Evolutionary conservation across 2,329 filamentous ascomycete genomes (phyloP), one percentile per base, ranked within the genome.

Genomic region (Ramularia endophylla): DNA sequence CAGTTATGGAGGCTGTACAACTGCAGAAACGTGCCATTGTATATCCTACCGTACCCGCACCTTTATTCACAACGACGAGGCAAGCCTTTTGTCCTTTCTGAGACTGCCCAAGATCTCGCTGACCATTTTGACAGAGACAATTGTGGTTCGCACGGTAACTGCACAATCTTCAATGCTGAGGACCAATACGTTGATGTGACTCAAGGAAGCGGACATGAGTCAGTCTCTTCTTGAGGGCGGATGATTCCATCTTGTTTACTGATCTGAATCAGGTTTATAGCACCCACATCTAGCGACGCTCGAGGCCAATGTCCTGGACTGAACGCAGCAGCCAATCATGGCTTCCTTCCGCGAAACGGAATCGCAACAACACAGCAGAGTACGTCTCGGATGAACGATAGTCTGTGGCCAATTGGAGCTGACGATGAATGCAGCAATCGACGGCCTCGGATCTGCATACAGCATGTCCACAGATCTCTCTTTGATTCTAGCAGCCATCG

Each of bases 251-350:
- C n/a, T n/a, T n/a, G n/a, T n/a, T n/a, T n/a, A n/a, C n/a, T n/a
- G n/a, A n/a, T n/a, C n/a, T n/a, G n/a, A n/a, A n/a, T n/a, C n/a
- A n/a, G n/a, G n/a, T n/a, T n/a, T n/a, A n/a, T n/a, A n/a, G n/a
- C 32, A n/a, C 32, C 32, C 9, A 20, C 12, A 5, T 8, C 31
- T 5, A 36, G 31, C 16, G 58, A 60, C 27, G 48, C 53, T 27
- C 41, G 57, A 39, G 59, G 59, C 8, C 55, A 53, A 27, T 62
- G 58, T 31, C 58, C 55, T 22, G 55, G 56, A 27, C 32, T 63
- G 11, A 63, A 51, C 16, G 48, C 62, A 4, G 54, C 50, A 3
- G 46, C 51, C 1, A 53, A 55, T 35, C 33, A 35, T 29, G 43
- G 34, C 18, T 59, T 56, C 38, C 37, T 60, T 2, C 55, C 56